Conservation (phyloP, 2,329 filamentous ascomycete species). For the Aspergillus ochraceus region DNA sequence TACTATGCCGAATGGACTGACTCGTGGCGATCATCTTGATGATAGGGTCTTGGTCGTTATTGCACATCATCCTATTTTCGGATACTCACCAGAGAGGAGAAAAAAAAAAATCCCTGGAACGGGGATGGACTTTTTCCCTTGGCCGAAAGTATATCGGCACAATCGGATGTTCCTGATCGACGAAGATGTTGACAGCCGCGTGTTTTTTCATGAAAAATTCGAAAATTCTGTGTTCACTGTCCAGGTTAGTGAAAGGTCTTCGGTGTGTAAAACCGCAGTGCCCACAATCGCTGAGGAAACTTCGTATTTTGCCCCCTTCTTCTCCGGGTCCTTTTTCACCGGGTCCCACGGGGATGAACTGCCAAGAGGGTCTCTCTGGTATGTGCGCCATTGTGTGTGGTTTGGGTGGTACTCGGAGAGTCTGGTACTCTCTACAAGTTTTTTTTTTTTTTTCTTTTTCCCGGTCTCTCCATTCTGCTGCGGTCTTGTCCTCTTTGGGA, state of each 20-base stretch:
- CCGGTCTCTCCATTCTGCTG: background rate
- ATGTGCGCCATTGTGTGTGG: background rate
- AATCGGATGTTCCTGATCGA: constrained; percentile 15
- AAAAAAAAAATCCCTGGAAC: background rate
- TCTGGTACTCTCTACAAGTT: background rate
- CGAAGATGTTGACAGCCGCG: constrained; percentile 13
- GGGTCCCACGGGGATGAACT: background rate
- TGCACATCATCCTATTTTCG: background rate
- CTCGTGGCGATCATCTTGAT: background rate
- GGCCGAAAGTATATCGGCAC: constrained; percentile 8
- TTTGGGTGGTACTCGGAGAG: background rate
- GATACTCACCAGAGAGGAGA: background rate
- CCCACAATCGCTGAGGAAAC: background rate
- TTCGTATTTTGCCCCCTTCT: background rate
- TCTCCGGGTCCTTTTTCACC: background rate
- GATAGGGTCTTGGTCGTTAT: background rate
- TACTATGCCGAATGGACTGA: background rate
- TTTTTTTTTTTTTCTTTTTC: background rate
- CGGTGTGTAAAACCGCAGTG: background rate
- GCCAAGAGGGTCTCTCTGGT: background rate
- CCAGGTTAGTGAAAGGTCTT: background rate
- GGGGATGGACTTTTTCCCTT: background rate
- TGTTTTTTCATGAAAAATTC: background rate
- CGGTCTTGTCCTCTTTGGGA: background rate
- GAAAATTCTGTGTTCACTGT: background rate